Evolutionary conservation across 2,329 filamentous ascomycete species (phyloP).

Genomic region (Plectosphaerella sp.): DNA sequence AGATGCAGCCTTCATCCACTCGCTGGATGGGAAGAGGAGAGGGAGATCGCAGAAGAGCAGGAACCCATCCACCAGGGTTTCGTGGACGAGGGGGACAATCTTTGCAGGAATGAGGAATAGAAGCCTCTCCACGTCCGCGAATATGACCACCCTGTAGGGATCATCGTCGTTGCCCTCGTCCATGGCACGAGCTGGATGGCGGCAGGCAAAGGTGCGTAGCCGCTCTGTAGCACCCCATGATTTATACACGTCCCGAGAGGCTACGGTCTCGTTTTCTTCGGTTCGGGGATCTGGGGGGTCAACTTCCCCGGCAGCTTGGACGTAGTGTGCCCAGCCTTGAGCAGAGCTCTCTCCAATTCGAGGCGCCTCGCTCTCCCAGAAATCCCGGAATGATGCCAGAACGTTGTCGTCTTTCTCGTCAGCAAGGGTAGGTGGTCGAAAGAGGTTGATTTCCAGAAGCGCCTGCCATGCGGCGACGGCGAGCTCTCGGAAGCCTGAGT

Average conservation of each 20-base stretch:
- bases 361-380: constrained; percentile 82
- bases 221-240: constrained; percentile 52
- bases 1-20: constrained; percentile 22
- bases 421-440: constrained; percentile 37
- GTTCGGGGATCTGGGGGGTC: constrained; percentile 35
- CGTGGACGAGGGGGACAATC: not conserved
- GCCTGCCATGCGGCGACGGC: constrained; percentile 81
- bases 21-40: constrained; percentile 27
- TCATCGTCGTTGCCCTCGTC: constrained; percentile 77
- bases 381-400: constrained; percentile 55
- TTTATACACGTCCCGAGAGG: constrained; percentile 41
- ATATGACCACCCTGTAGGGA: constrained; percentile 77
- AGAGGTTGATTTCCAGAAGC: constrained; percentile 67
- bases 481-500: constrained; percentile 74
- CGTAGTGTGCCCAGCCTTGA: constrained; percentile 63
- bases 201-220: constrained; percentile 39
- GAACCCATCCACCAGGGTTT: constrained; percentile 54
- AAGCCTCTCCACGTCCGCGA: constrained; percentile 66
- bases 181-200: constrained; percentile 65
- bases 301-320: constrained; percentile 24
- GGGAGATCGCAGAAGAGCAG: constrained; percentile 65
- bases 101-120: constrained; percentile 46
- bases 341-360: constrained; percentile 72
- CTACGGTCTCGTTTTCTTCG: constrained; percentile 10
- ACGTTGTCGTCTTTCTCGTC: constrained; percentile 11